Evolutionary conservation across 257 asterid genomes (phyloP).

Genomic region (Cynanchum wilfordii): DNA sequence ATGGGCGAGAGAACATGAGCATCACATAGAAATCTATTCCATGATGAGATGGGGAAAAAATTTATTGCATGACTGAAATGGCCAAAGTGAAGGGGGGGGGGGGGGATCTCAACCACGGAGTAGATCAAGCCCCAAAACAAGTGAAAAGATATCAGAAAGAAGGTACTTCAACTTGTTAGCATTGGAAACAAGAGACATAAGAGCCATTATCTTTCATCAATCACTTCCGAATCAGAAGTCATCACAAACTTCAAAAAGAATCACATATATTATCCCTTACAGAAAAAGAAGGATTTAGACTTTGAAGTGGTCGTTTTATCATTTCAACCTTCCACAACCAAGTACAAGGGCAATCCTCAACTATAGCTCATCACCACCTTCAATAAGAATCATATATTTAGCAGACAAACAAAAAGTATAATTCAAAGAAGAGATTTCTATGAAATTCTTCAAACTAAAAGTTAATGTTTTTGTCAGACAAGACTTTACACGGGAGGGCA

Average conservation of each 20-base stretch:
- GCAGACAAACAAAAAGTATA: not conserved
- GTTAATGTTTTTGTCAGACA: not conserved
- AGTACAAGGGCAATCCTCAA: not conserved
- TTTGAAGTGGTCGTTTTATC: not conserved
- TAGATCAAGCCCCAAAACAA: not conserved
- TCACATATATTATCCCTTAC: too few relatives aligned
- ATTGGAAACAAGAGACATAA: not conserved
- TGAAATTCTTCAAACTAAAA: not conserved
- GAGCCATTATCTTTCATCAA: not conserved
- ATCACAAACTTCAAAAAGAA: too few relatives aligned
- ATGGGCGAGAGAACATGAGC: not conserved
- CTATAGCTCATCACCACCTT: not conserved
- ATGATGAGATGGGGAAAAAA: not conserved
- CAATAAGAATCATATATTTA: not conserved
- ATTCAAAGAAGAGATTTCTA: not conserved
- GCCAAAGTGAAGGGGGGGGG: too few relatives aligned
- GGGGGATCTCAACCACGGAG: not conserved
- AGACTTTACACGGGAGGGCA: conserved; percentile 2
- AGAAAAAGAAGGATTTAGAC: not conserved
- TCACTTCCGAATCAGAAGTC: not conserved
- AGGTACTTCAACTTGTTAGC: not conserved
- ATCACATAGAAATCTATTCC: not conserved
- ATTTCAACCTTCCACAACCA: not conserved
- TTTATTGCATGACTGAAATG: not conserved
- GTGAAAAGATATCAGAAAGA: not conserved